A percentile compares a stretch with the other conserved stretches of the same genome.
phyloP scores from a whole-genome alignment of 2,329 filamentous ascomycete genomes.

The Lizonia empirigonia region DNA sequence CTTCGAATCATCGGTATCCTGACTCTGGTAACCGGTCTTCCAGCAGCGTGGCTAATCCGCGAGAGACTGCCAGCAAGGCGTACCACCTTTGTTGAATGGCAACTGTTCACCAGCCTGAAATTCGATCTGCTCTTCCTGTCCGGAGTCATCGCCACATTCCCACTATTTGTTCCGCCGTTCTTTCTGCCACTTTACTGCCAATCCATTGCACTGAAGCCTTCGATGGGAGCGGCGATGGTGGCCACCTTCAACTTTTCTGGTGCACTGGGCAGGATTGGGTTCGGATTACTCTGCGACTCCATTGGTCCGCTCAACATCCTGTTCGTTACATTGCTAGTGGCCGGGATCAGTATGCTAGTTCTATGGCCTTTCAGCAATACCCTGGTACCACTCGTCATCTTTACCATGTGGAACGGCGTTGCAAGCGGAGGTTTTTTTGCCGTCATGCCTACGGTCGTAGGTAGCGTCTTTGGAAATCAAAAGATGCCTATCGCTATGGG shows the following conservation, averaged over 20 bases:
- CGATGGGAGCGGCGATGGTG: constrained; percentile 31
- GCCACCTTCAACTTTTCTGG: constrained; percentile 37
- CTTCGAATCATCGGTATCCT: constrained; percentile 34
- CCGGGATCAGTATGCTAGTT: constrained; percentile 36
- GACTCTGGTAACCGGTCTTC: constrained; percentile 30
- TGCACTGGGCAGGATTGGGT: constrained; percentile 33
- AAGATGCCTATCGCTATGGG: constrained; percentile 35
- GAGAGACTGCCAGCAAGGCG: constrained; percentile 30
- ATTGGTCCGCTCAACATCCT: constrained; percentile 41
- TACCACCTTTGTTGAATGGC: constrained; percentile 28
- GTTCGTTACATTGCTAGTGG: constrained; percentile 32
- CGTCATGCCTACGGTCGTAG: constrained; percentile 33
- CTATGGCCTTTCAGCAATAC: constrained; percentile 37
- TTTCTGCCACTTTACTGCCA: constrained; percentile 36
- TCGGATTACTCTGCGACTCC: constrained; percentile 35
- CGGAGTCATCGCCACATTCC: constrained; percentile 31
- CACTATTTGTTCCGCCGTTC: constrained; percentile 36
- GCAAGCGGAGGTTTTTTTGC: constrained; percentile 39
- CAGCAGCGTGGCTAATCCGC: constrained; percentile 31
- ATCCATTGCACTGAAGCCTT: constrained; percentile 29
- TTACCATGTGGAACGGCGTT: constrained; percentile 35
- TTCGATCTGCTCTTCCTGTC: constrained; percentile 31
- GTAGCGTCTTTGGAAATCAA: constrained; percentile 33
- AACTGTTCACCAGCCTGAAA: constrained; percentile 30
- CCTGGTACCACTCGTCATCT: constrained; percentile 30